A percentile compares a stretch with the other conserved stretches of the same genome.
phyloP scores from a whole-genome alignment of 345 rosid genomes.

The Camelina laxa region DNA sequence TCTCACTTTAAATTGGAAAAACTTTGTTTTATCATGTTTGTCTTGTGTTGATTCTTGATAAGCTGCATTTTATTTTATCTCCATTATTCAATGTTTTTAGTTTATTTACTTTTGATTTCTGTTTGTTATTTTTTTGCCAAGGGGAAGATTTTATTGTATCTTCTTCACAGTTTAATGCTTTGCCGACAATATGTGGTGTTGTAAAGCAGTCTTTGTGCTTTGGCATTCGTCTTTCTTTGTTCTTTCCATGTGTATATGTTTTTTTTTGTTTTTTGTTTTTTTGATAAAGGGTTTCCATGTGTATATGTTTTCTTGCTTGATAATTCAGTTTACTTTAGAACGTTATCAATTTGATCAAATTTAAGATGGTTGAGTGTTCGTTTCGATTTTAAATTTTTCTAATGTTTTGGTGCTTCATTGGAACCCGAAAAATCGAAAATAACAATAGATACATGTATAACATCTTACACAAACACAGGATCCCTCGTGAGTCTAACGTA shows the following conservation, averaged over 20 bases:
- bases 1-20: constrained; percentile 31
- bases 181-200: constrained; percentile 35
- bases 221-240: constrained; percentile 24
- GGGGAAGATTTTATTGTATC: constrained; percentile 30
- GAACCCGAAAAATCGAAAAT: too few species aligned
- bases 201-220: constrained; percentile 41
- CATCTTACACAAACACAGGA: too few species aligned
- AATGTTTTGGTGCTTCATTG: background rate
- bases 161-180: constrained; percentile 36
- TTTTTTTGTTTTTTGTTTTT: constrained; percentile 24
- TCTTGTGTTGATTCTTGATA: constrained; percentile 36
- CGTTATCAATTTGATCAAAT: background rate
- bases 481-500: too few species aligned
- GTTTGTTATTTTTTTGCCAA: background rate
- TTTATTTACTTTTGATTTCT: background rate
- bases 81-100: background rate
- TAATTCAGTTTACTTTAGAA: constrained; percentile 3
- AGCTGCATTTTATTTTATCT: constrained; percentile 25
- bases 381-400: background rate
- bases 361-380: background rate
- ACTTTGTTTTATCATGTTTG: constrained; percentile 20
- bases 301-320: constrained; percentile 3
- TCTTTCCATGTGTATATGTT: constrained; percentile 35
- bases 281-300: too few species aligned
- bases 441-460: too few species aligned